A percentile compares a stretch with the other conserved stretches of the same genome.
These are phyloP conservation scores for Lasiodiplodia hormozganensis DNA, from an alignment of 2,329 filamentous ascomycete genomes.

Conservation along the genomic window DNA sequence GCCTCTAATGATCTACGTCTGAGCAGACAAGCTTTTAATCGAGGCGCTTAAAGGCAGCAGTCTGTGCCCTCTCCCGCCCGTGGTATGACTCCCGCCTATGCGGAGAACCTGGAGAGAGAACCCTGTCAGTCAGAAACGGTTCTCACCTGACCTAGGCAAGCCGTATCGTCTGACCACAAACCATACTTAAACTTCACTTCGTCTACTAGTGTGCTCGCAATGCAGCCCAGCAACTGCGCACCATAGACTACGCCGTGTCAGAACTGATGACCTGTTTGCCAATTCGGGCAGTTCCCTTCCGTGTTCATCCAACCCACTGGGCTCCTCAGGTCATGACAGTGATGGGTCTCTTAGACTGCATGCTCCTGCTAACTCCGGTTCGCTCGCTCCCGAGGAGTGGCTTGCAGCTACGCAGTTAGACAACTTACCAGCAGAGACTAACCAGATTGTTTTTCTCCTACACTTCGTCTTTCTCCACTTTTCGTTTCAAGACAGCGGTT, in stretches of 20 bases:
- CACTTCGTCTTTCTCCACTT: neutral
- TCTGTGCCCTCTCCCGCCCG: constrained; percentile 18
- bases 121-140: neutral
- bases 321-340: neutral
- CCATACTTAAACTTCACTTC: neutral
- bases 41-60: constrained; percentile 20
- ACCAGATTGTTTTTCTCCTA: neutral
- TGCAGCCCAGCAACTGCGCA: neutral
- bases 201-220: neutral
- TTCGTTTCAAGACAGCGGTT: neutral
- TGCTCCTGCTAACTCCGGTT: neutral
- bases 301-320: neutral
- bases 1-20: constrained; percentile 27
- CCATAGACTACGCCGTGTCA: neutral
- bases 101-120: constrained; percentile 1
- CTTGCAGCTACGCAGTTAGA: neutral
- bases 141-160: constrained; percentile 17
- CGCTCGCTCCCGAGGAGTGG: neutral
- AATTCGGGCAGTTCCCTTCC: neutral
- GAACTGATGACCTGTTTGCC: neutral
- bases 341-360: neutral
- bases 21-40: constrained; percentile 24
- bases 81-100: constrained; percentile 14
- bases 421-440: neutral
- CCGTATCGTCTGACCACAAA: neutral